Conservation (phyloP, 129 eudicot genomes). For the Lonicera japonica region DNA sequence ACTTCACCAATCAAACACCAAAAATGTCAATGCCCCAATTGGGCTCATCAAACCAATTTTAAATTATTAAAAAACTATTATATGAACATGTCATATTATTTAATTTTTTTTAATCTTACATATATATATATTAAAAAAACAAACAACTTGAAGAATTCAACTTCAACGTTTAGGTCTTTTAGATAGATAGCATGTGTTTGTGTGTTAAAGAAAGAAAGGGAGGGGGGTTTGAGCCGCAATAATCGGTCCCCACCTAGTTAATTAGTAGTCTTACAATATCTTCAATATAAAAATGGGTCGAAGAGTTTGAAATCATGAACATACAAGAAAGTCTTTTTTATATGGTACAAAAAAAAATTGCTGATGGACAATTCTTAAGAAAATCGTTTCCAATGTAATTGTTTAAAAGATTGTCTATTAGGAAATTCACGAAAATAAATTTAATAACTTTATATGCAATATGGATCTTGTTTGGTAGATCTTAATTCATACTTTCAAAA, state of each 20-base stretch:
- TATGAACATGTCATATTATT: slow-evolving; percentile 10
- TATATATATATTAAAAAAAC: slow-evolving; percentile 1
- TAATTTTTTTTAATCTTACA: slow-evolving; percentile 10
- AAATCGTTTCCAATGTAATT: no score
- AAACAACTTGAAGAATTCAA: slow-evolving; percentile 72
- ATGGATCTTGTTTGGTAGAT: no score
- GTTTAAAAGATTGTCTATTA: no score
- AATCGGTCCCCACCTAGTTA: slow-evolving; percentile 22
- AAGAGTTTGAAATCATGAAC: no score
- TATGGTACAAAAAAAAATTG: no score
- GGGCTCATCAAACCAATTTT: slow-evolving; percentile 23
- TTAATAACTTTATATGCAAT: no score
- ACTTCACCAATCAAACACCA: slow-evolving; percentile 22
- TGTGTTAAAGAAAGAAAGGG: neutral
- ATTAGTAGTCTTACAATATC: neutral
- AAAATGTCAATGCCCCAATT: slow-evolving; percentile 71
- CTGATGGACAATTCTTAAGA: no score
- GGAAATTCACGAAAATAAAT: no score
- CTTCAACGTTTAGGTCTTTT: slow-evolving; percentile 91
- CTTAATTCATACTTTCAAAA: no score
- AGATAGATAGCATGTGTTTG: slow-evolving; percentile 29
- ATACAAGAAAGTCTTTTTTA: no score
- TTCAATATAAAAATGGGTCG: no score
- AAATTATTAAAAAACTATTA: neutral
- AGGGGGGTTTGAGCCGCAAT: slow-evolving; percentile 32